These are phyloP conservation scores for Acarospora socialis DNA, from an alignment of 2,329 filamentous ascomycete genomes.

Conservation along the genomic window DNA sequence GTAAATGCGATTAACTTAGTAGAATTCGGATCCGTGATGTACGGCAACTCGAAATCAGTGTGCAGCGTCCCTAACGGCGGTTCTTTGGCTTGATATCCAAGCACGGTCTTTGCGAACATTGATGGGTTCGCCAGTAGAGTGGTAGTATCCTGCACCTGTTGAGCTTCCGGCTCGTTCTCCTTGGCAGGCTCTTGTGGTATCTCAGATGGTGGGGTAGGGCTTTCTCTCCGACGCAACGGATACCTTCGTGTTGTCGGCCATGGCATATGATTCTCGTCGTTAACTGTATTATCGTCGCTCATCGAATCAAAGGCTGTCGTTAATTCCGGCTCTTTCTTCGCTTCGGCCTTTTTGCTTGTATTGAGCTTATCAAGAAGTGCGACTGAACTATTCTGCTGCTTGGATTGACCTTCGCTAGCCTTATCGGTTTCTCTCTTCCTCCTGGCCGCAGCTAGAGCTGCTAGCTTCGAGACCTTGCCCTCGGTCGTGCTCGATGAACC, in stretches of 20 bases:
- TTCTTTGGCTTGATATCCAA: slow-evolving; percentile 30
- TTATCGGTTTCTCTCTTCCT: slow-evolving; percentile 67
- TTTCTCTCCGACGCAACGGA: neutral
- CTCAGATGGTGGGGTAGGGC: neutral
- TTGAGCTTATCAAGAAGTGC: slow-evolving; percentile 28
- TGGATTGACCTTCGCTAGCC: slow-evolving; percentile 17
- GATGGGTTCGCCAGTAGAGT: slow-evolving; percentile 34
- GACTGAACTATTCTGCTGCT: slow-evolving; percentile 16
- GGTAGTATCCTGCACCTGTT: slow-evolving; percentile 8
- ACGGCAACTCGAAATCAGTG: too few relatives aligned
- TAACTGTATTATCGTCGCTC: neutral
- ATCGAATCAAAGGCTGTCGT: slow-evolving; percentile 10
- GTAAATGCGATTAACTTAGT: slow-evolving; percentile 48
- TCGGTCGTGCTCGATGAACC: slow-evolving; percentile 48
- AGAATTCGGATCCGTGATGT: too few relatives aligned
- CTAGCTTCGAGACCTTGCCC: slow-evolving; percentile 78
- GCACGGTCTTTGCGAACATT: slow-evolving; percentile 34
- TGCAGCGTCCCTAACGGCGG: too few relatives aligned
- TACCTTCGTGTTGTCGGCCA: neutral
- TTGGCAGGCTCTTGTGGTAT: neutral
- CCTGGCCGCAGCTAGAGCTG: slow-evolving; percentile 71
- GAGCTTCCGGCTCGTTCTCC: slow-evolving; percentile 8
- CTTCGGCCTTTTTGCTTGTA: slow-evolving; percentile 17
- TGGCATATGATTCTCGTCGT: too few relatives aligned
- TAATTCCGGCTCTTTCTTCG: too few relatives aligned